Percentiles rank a stretch among this genome's conserved stretches.
Evolutionary conservation across 495 filamentous ascomycete genomes (phyloP).

Genomic region (Aspergillus homomorphus): DNA sequence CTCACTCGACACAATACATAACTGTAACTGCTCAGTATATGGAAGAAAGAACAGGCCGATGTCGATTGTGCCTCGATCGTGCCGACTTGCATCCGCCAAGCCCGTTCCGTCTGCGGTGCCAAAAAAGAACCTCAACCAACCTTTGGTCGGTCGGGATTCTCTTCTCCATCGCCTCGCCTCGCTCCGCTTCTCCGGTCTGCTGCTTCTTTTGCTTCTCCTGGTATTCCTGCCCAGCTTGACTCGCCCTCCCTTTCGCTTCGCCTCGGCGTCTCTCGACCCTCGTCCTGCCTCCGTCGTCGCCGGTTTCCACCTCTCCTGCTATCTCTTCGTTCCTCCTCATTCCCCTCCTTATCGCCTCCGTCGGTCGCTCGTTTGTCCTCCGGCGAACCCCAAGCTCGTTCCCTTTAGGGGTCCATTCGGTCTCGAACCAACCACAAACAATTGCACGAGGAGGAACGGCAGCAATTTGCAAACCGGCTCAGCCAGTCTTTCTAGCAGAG

Average conservation of each 20-base stretch:
- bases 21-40: too few species aligned
- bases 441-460: neutral
- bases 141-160: neutral
- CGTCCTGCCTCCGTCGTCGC: too few species aligned
- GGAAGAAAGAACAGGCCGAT: neutral
- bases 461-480: neutral
- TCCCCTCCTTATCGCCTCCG: neutral
- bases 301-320: neutral
- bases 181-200: neutral
- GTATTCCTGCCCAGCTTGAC: neutral
- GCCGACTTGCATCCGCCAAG: slow-evolving; percentile 16
- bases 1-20: too few species aligned
- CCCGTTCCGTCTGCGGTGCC: slow-evolving; percentile 13
- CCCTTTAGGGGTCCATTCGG: slow-evolving; percentile 7
- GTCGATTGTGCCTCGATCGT: slow-evolving; percentile 10
- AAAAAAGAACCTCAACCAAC: slow-evolving; percentile 7
- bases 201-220: neutral
- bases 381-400: neutral
- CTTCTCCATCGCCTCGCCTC: slow-evolving; percentile 8
- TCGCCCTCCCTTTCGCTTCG: neutral
- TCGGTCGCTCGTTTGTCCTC: slow-evolving; percentile 11
- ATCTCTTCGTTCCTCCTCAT: neutral
- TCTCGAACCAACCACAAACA: neutral
- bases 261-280: too few species aligned
- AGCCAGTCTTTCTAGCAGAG: neutral